A percentile compares a stretch with the other conserved stretches of the same genome.
phyloP scores from a whole-genome alignment of 208 protist species.

The Borovskyia barvae region DNA sequence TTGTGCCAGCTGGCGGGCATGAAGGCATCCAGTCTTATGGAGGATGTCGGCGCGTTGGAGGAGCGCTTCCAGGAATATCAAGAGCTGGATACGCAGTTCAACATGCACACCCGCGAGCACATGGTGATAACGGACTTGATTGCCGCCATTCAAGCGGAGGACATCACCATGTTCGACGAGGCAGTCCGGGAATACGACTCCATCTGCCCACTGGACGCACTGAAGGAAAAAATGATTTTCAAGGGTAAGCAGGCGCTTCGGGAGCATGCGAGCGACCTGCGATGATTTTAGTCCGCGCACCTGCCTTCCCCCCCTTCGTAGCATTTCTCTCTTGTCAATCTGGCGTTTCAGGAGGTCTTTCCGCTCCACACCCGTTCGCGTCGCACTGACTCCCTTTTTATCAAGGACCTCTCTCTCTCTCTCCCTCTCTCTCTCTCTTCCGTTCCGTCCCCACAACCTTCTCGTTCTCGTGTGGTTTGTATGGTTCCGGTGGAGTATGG shows the following conservation, averaged over 20 bases:
- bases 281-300: slow-evolving; percentile 14
- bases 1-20: slow-evolving; percentile 74
- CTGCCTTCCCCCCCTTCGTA: slow-evolving; percentile 4
- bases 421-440: neutral
- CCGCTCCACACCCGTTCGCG: neutral
- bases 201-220: slow-evolving; percentile 70
- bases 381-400: neutral
- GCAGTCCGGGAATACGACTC: slow-evolving; percentile 77
- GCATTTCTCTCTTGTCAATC: slow-evolving; percentile 9
- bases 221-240: slow-evolving; percentile 70
- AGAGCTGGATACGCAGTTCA: slow-evolving; percentile 87
- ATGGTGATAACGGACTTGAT: slow-evolving; percentile 83
- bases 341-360: neutral
- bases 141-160: slow-evolving; percentile 67
- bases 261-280: slow-evolving; percentile 49
- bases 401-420: neutral
- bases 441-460: neutral
- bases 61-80: slow-evolving; percentile 85
- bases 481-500: too few species aligned
- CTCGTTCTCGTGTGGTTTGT: too few species aligned
- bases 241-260: slow-evolving; percentile 68
- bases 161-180: slow-evolving; percentile 56
- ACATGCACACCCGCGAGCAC: slow-evolving; percentile 76
- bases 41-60: slow-evolving; percentile 59
- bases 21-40: slow-evolving; percentile 50